Evolutionary conservation across 768 basidiomycete species (phyloP).

Genomic region (Trametes coccinea): DNA sequence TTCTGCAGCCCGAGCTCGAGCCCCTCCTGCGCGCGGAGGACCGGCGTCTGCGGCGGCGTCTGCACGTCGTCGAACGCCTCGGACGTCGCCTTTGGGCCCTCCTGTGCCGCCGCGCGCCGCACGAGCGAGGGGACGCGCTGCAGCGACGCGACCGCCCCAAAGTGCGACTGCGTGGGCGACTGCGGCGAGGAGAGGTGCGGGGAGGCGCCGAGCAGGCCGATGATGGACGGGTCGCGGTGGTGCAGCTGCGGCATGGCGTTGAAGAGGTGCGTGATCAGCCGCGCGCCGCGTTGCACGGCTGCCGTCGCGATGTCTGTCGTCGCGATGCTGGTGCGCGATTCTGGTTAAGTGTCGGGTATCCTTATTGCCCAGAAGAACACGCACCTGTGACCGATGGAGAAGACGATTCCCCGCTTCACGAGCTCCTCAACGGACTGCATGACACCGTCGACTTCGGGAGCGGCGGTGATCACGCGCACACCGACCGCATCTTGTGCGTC

Average conservation of each 20-base stretch:
- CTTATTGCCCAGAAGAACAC: conserved; percentile 8
- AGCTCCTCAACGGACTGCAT: conserved; percentile 66
- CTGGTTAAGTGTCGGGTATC: no score
- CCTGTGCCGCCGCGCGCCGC: conserved; percentile 16
- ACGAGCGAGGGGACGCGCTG: conserved; percentile 22
- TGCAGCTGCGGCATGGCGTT: conserved; percentile 92
- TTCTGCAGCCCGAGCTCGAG: conserved; percentile 44
- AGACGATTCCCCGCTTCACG: conserved; percentile 63
- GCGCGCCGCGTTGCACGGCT: conserved; percentile 71
- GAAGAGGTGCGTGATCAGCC: conserved; percentile 90
- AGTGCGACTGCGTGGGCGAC: conserved; percentile 28
- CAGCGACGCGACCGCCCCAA: conserved; percentile 18
- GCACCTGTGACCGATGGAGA: conserved; percentile 90
- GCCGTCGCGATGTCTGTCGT: conserved; percentile 69
- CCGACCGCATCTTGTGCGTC: conserved; percentile 43
- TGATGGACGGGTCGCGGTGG: conserved; percentile 89
- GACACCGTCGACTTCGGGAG: conserved; percentile 85
- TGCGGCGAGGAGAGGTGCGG: conserved; percentile 53
- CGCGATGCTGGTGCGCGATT: conserved; percentile 53
- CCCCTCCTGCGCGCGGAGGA: conserved; percentile 20
- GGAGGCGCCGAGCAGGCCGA: conserved; percentile 81
- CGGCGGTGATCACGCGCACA: conserved; percentile 81
- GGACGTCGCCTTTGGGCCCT: conserved; percentile 37
- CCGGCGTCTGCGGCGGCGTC: conserved; percentile 58
- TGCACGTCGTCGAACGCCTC: conserved; percentile 64